Conservation (phyloP, 2,329 filamentous ascomycete genomes). For the Venturia carpophila region DNA sequence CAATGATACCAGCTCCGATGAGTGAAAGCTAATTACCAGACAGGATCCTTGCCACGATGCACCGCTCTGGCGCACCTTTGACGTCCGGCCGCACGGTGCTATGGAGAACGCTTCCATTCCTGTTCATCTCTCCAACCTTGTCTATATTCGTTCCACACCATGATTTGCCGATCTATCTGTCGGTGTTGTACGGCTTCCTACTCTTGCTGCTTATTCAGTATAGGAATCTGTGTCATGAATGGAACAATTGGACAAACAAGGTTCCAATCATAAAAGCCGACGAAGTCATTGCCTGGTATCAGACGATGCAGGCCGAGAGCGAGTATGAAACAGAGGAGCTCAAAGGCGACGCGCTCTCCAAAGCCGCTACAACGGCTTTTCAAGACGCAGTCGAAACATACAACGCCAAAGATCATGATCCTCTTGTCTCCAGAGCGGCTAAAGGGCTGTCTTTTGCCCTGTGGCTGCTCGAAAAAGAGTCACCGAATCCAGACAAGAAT, state of each 20-base stretch:
- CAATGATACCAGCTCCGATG: neutral
- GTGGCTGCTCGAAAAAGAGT: constrained; percentile 11
- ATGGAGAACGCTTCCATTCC: constrained; percentile 9
- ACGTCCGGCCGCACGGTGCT: constrained; percentile 10
- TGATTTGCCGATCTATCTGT: constrained; percentile 13
- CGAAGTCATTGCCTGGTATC: constrained; percentile 4
- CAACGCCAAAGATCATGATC: neutral
- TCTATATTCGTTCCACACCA: neutral
- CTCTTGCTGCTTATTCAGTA: constrained; percentile 12
- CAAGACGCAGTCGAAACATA: neutral
- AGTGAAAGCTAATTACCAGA: neutral
- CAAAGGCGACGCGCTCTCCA: neutral
- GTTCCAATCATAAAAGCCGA: neutral
- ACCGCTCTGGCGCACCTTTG: neutral
- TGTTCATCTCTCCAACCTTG: constrained; percentile 13
- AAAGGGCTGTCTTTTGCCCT: neutral
- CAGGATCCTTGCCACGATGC: constrained; percentile 3
- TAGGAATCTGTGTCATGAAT: constrained; percentile 1
- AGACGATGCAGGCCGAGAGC: neutral
- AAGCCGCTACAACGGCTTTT: constrained; percentile 5
- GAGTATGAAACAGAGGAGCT: neutral
- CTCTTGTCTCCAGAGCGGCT: neutral
- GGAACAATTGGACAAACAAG: constrained; percentile 1
- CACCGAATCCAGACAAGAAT: constrained; percentile 4
- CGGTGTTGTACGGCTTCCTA: neutral